Conservation (phyloP, 2,329 filamentous ascomycete genomes). For the Akanthomyces muscarius region DNA sequence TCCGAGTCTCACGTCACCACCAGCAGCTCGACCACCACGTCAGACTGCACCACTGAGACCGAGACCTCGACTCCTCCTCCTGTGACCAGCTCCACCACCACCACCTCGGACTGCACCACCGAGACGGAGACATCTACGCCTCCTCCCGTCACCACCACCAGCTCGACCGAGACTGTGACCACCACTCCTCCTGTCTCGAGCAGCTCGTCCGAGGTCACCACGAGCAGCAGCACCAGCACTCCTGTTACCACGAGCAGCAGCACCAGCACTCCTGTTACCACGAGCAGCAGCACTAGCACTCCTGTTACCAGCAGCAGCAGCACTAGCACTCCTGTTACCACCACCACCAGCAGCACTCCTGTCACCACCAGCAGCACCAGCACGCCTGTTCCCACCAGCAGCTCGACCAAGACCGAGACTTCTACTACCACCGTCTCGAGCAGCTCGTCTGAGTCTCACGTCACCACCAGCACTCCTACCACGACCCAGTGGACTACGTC, state of each 20-base stretch:
- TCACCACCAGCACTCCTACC: conserved; percentile 16
- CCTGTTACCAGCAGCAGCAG: too few relatives aligned
- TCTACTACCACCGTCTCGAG: conserved; percentile 10
- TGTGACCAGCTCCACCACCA: not conserved
- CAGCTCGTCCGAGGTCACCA: too few relatives aligned
- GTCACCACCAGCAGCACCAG: conserved; percentile 7
- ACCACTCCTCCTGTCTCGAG: not conserved
- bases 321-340: not conserved
- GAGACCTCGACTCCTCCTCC: conserved; percentile 19
- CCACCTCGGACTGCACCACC: not conserved
- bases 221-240: too few relatives aligned
- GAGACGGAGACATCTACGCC: conserved; percentile 12
- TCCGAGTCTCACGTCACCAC: not conserved
- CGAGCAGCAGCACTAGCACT: too few relatives aligned
- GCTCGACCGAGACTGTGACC: not conserved
- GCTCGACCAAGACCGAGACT: not conserved
- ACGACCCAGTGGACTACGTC: conserved; percentile 27
- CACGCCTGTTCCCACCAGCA: not conserved
- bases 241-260: not conserved
- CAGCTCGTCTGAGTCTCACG: not conserved
- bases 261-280: not conserved
- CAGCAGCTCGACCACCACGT: conserved; percentile 22
- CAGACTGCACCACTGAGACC: conserved; percentile 27
- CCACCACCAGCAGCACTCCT: not conserved
- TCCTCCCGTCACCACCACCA: conserved; percentile 13